A percentile compares a stretch with the other conserved stretches of the same genome.
Evolutionary conservation across 805 yeast genomes (phyloP).

Genomic region (Schwanniomyces polymorphus): DNA sequence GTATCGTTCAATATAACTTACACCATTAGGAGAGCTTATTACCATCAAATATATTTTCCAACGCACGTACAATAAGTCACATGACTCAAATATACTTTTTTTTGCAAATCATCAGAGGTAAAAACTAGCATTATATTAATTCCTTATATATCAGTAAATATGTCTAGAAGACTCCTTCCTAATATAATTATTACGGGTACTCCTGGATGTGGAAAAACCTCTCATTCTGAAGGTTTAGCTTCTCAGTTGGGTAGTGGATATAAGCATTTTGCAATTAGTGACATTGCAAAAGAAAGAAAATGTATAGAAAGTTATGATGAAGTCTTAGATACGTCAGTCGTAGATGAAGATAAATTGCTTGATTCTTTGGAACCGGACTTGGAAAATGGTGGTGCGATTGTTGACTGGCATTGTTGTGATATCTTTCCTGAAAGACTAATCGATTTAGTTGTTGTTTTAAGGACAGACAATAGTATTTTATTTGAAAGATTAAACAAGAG

Average conservation of each 20-base stretch:
- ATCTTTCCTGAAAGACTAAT: constrained; percentile 90
- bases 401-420: constrained; percentile 98
- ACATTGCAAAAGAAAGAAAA: constrained; percentile 73
- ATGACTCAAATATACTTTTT: background rate
- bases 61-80: background rate
- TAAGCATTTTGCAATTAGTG: constrained; percentile 66
- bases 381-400: constrained; percentile 80
- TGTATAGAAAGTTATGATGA: constrained; percentile 86
- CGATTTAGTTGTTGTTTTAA: constrained; percentile 86
- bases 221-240: constrained; percentile 64
- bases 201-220: constrained; percentile 88
- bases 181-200: constrained; percentile 94
- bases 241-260: constrained; percentile 49
- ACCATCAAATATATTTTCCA: background rate
- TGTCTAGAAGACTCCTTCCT: constrained; percentile 46
- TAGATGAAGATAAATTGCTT: constrained; percentile 86
- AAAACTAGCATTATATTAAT: background rate
- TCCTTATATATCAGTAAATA: constrained; percentile 3
- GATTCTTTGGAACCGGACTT: constrained; percentile 79
- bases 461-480: constrained; percentile 70
- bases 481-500: constrained; percentile 76
- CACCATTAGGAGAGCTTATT: background rate
- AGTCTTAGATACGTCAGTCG: constrained; percentile 79
- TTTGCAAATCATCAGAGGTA: background rate
- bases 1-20: background rate